These are phyloP conservation scores for Saccharum spontaneum DNA, from an alignment of 176 grass and related monocot species.

Conservation along the genomic window DNA sequence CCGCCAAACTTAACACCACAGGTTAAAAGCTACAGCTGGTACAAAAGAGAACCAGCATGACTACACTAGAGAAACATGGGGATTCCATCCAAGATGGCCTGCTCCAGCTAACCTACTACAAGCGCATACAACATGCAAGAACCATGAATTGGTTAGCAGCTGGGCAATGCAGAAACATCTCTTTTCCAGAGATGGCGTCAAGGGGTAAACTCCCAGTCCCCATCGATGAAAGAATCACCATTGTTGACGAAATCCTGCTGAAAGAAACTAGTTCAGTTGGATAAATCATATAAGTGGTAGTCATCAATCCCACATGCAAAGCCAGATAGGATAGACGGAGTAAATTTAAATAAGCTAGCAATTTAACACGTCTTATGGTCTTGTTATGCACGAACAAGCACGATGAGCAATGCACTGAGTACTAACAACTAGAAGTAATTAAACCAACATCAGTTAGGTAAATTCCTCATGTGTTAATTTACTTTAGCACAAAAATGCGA, in stretches of 20 bases:
- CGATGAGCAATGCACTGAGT: not conserved
- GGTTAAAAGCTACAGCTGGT: not conserved
- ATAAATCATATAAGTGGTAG: not conserved
- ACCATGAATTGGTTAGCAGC: not conserved
- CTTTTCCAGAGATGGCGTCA: not conserved
- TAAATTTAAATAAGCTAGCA: not conserved
- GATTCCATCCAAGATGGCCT: not conserved
- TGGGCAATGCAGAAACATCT: not conserved
- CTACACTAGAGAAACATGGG: not conserved
- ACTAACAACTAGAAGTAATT: not conserved
- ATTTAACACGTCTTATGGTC: not conserved
- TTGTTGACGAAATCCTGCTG: not conserved
- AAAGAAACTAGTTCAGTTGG: not conserved
- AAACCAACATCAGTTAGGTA: not conserved
- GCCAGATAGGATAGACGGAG: not conserved
- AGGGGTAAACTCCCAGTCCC: not conserved
- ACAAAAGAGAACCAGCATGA: not conserved
- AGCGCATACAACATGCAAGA: not conserved
- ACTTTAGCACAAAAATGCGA: not conserved
- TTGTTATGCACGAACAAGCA: not conserved
- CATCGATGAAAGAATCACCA: not conserved
- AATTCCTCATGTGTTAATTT: not conserved
- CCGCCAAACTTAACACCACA: not conserved
- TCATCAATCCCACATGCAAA: not conserved
- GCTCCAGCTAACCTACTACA: conserved; percentile 27